Conservation (phyloP, 2,329 filamentous ascomycete genomes). For the Purpureocillium takamizusanense region DNA sequence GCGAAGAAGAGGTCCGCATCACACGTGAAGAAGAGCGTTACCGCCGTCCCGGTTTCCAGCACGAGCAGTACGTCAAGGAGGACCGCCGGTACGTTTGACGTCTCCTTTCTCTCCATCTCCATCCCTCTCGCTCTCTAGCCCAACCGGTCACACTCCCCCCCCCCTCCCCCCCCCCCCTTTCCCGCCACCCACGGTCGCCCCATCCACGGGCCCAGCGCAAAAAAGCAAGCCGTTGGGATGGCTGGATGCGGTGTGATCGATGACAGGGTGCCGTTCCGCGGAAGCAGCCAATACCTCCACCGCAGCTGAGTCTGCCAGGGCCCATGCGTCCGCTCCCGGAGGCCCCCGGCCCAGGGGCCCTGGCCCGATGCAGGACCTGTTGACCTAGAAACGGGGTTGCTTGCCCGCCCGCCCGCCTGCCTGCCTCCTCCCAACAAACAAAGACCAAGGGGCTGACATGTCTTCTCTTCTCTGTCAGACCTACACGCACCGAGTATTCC, state of each 20-base stretch:
- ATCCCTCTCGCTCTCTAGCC: background rate
- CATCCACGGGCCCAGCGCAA: too few relatives aligned
- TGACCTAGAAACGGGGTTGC: conserved; percentile 12
- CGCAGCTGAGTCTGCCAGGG: conserved; percentile 6
- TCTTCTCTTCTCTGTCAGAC: conserved; percentile 13
- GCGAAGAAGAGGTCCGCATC: conserved; percentile 77
- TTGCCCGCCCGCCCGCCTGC: too few relatives aligned
- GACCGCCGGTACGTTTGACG: conserved; percentile 43
- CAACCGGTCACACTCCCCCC: too few relatives aligned
- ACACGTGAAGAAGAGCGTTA: conserved; percentile 69
- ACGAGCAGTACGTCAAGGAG: conserved; percentile 40
- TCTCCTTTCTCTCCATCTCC: background rate
- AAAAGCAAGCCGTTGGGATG: too few relatives aligned
- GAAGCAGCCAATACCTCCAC: background rate
- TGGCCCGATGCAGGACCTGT: conserved; percentile 9
- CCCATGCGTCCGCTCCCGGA: background rate
- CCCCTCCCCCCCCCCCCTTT: too few relatives aligned
- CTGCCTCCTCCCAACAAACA: conserved; percentile 12
- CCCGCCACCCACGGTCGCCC: too few relatives aligned
- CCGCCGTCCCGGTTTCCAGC: conserved; percentile 60
- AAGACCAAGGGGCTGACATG: conserved; percentile 12
- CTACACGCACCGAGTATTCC: conserved; percentile 38
- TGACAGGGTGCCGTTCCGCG: background rate
- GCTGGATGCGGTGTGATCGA: background rate
- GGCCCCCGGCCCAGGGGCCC: conserved; percentile 12